Evolutionary conservation across 2,329 filamentous ascomycete genomes (phyloP).

Genomic region (Apiospora hydei): DNA sequence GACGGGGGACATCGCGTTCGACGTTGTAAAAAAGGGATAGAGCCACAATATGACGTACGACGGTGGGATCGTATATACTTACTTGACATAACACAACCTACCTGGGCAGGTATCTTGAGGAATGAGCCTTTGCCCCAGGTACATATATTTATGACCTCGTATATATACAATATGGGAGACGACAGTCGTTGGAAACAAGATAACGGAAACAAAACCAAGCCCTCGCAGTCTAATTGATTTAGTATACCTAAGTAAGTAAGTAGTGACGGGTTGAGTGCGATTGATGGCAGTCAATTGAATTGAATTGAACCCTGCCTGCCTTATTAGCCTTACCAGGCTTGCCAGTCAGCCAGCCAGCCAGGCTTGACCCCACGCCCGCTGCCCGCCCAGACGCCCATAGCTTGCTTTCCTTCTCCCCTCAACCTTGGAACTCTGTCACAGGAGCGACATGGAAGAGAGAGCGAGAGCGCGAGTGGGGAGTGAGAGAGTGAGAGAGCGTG

Average conservation of each 20-base stretch:
- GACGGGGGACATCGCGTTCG: not conserved
- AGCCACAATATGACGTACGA: not conserved
- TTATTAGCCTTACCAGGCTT: too few species aligned
- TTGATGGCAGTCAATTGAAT: not conserved
- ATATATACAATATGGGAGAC: too few species aligned
- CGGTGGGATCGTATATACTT: not conserved
- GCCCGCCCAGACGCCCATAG: slow-evolving; percentile 7
- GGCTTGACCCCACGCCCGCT: not conserved
- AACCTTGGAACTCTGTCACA: not conserved
- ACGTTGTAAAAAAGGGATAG: not conserved
- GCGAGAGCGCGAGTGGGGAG: not conserved
- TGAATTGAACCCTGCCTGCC: too few species aligned
- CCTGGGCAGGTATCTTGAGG: not conserved
- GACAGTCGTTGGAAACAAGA: not conserved
- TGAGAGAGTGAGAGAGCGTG: not conserved
- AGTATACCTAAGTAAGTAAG: too few species aligned
- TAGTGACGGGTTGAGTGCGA: not conserved
- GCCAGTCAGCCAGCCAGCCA: not conserved
- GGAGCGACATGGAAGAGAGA: not conserved
- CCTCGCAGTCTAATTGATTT: too few species aligned
- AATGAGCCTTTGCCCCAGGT: too few species aligned
- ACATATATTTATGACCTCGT: too few species aligned
- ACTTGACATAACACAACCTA: not conserved
- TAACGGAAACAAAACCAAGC: too few species aligned
- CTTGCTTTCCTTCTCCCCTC: not conserved